Conservation (phyloP, 2,329 filamentous ascomycete genomes). For the Aspergillus brunneoviolaceus region DNA sequence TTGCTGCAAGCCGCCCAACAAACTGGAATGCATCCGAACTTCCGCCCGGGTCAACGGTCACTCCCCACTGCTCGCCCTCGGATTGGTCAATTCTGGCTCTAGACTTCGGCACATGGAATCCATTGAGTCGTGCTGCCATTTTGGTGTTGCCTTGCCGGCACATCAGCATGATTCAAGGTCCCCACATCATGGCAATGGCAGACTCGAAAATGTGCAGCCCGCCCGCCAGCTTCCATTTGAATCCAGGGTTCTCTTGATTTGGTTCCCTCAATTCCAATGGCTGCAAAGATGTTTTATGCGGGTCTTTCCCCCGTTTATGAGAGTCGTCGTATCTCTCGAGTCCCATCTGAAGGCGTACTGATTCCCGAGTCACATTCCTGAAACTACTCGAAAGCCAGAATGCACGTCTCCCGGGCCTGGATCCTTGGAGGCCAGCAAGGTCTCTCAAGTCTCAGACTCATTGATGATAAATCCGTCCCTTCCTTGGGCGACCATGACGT, state of each 20-base stretch:
- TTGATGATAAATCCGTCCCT: slow-evolving; percentile 54
- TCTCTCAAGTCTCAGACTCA: slow-evolving; percentile 48
- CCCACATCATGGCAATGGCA: not conserved
- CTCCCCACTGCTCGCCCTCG: not conserved
- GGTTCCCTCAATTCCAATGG: not conserved
- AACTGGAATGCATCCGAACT: not conserved
- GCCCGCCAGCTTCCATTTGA: not conserved
- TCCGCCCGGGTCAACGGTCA: not conserved
- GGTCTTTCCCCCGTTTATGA: not conserved
- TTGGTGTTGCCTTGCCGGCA: not conserved
- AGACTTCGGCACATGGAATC: not conserved
- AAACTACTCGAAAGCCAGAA: not conserved
- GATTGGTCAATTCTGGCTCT: not conserved
- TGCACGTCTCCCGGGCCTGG: slow-evolving; percentile 12
- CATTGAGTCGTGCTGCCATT: not conserved
- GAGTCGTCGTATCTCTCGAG: not conserved
- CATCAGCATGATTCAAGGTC: not conserved
- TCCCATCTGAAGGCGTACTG: not conserved
- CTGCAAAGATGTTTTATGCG: not conserved
- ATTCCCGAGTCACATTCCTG: not conserved
- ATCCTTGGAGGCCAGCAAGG: slow-evolving; percentile 34
- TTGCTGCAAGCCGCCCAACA: not conserved
- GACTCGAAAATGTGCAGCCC: not conserved
- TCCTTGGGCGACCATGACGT: slow-evolving; percentile 64
- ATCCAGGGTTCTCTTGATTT: not conserved